Evolutionary conservation across 257 asterid species (phyloP), one percentile per base, ranked within the genome.

Genomic region (Ballota nigra): DNA sequence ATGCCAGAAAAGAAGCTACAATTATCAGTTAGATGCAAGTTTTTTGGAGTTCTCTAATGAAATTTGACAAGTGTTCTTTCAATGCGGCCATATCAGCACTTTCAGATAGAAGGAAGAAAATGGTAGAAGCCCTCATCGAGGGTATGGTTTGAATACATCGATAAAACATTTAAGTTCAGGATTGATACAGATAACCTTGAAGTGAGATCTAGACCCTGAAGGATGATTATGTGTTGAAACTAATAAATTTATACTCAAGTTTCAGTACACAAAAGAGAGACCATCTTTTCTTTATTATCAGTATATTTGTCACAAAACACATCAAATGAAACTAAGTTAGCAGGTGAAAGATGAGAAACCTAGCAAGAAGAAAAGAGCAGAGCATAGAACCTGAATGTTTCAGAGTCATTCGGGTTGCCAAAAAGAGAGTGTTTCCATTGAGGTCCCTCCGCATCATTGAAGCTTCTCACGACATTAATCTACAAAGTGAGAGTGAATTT

Each of bases 351-450:
- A 63, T 71, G 29, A 34, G 66, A 52, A 52, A 53, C 15, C 38
- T 60, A 53, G 71, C 70, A 51, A 53, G 24, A 57, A 28, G 49
- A 66, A 65, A 38, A 63, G 33, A 71, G 76, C 49, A 28, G 10
- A 49, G 64, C 51, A 72, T 52, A 57, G 70, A 81, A 89, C 97
- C 97, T 94, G 85, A 85, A 94, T 72, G 99, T 94, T 70, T 91
- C 99, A 63, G 88, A 81, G 79, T 91, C 99, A 83, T 84, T 92
- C 15, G 99, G 97, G 85, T 94, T 91, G 76, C 99, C 97, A 62
- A 94, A 91, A 74, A 94, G 91, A 74, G 99, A 94, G 82, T 89
- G 88, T 73, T 89, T 91, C 99, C 99, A 94, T 40, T 85, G 97
- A 41, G 89, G 86, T 70, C 96, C 97, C 72, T 94, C 97, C 43